A percentile compares a stretch with the other conserved stretches of the same genome.
Evolutionary conservation across 441 rosid species (phyloP).

Genomic region (Syzygium syzygioides): DNA sequence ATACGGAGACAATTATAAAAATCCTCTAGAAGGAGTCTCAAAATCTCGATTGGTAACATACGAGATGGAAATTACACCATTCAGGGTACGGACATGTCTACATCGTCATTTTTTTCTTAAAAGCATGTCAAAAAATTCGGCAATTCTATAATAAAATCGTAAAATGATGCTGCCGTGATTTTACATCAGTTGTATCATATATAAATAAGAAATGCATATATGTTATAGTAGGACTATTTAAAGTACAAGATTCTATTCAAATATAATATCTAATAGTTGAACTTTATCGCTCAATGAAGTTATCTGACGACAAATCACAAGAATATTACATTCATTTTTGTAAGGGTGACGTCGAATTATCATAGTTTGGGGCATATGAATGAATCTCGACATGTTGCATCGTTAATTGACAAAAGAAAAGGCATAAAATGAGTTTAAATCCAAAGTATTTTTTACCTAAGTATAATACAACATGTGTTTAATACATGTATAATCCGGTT

Average conservation of each 20-base stretch:
- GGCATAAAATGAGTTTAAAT: not conserved
- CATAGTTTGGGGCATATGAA: too few species aligned
- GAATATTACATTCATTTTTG: not conserved
- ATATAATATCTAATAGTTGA: not conserved
- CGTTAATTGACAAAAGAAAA: not conserved
- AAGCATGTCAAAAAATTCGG: not conserved
- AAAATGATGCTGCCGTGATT: not conserved
- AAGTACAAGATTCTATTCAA: too few species aligned
- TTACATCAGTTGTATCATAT: not conserved
- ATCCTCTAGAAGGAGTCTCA: not conserved
- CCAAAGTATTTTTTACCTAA: not conserved
- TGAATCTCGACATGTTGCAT: not conserved
- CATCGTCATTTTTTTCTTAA: not conserved
- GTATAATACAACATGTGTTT: not conserved
- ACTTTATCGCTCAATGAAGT: not conserved
- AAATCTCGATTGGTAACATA: not conserved
- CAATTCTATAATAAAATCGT: not conserved
- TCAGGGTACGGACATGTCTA: accelerated
- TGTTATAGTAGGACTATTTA: not conserved
- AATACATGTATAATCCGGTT: not conserved
- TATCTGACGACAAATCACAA: not conserved
- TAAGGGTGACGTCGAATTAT: too few species aligned
- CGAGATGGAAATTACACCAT: not conserved
- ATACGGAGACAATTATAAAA: not conserved
- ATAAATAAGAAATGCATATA: not conserved